Conservation (phyloP, 768 basidiomycete species). For the Lyophyllum semitale region DNA sequence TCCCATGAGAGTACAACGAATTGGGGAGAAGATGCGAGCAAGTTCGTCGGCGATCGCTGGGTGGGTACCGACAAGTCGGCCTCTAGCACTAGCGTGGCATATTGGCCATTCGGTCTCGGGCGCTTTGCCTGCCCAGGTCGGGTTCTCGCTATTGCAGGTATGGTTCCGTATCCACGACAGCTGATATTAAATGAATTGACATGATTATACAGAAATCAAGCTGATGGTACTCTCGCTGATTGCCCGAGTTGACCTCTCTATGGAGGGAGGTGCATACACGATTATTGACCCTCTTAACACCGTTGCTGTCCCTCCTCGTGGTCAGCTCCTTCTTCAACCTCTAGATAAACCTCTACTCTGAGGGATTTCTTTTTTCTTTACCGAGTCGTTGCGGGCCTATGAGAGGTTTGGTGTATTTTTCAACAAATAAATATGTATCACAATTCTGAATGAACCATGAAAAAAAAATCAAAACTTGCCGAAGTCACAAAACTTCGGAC, state of each 20-base stretch:
- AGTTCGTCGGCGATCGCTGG: constrained; percentile 8
- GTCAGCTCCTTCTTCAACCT: constrained; percentile 1
- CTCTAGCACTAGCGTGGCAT: constrained; percentile 3
- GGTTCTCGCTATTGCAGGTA: constrained; percentile 5
- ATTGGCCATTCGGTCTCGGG: constrained; percentile 9
- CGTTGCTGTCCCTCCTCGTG: constrained; percentile 3
- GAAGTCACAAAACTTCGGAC: too few relatives aligned
- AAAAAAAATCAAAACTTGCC: too few relatives aligned
- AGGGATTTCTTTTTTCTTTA: too few relatives aligned
- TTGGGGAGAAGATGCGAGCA: constrained; percentile 9
- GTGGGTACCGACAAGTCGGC: constrained; percentile 9
- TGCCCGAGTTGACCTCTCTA: constrained; percentile 4
- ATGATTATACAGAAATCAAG: constrained; percentile 4
- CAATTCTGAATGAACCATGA: too few relatives aligned
- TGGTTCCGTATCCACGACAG: not conserved
- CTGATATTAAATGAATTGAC: not conserved
- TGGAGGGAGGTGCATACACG: constrained; percentile 7
- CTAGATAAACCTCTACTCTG: constrained; percentile 2
- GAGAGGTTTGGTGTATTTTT: not conserved
- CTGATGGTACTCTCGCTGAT: constrained; percentile 4
- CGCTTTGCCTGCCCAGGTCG: constrained; percentile 8
- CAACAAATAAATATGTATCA: not conserved
- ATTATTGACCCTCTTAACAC: constrained; percentile 8
- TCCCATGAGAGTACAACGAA: constrained; percentile 3
- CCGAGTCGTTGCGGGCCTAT: not conserved